Percentiles rank a stretch among this genome's conserved stretches.
Conservation (phyloP, 306 rosid genomes). For the Myrica gale region DNA sequence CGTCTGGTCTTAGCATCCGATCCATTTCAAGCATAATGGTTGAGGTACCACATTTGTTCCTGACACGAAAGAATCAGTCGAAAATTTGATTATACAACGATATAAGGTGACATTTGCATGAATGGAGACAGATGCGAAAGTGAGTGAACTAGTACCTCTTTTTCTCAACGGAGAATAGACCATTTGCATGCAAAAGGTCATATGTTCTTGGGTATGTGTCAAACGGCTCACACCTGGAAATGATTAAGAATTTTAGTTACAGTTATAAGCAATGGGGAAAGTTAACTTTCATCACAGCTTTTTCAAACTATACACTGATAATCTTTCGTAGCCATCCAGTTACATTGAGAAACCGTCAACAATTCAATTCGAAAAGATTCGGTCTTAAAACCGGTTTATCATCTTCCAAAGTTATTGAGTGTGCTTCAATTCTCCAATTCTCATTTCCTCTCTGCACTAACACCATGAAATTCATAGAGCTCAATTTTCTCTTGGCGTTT, state of each 20-base stretch:
- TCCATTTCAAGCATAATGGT: conserved; percentile 90
- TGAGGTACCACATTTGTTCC: conserved; percentile 68
- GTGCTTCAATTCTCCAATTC: background rate
- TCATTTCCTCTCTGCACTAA: background rate
- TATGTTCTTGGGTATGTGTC: conserved; percentile 95
- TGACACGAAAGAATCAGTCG: conserved; percentile 4
- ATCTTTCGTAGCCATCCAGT: background rate
- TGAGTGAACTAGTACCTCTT: conserved; percentile 48
- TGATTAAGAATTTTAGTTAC: conserved; percentile 1
- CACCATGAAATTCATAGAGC: background rate
- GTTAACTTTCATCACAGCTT: background rate
- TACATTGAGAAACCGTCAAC: background rate
- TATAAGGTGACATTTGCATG: background rate
- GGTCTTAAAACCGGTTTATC: background rate
- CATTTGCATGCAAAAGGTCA: conserved; percentile 77
- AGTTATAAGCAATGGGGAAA: background rate
- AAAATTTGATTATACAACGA: conserved; percentile 10
- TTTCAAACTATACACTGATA: background rate
- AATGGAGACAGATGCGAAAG: background rate
- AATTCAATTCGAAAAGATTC: background rate
- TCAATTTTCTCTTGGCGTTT: no score
- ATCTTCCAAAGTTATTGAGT: background rate
- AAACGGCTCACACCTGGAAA: conserved; percentile 85
- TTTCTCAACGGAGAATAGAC: conserved; percentile 71
- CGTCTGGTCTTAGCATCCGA: conserved; percentile 80